A percentile compares a stretch with the other conserved stretches of the same genome.
Evolutionary conservation across 768 basidiomycete species (phyloP).

Genomic region (Boletus rubroflammeus): DNA sequence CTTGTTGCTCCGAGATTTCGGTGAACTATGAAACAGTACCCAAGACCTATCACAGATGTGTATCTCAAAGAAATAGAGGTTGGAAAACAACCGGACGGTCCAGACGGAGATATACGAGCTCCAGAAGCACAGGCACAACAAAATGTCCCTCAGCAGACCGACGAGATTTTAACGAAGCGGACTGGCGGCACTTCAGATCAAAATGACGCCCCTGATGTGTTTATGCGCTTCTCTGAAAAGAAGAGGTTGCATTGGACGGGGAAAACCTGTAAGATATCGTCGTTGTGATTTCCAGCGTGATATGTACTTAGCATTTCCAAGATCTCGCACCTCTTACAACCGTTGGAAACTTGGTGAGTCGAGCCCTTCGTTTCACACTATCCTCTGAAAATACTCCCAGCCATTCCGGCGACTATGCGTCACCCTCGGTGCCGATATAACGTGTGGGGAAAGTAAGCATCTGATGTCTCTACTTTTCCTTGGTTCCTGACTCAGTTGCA

Average conservation of each 20-base stretch:
- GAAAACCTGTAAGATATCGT: conserved; percentile 65
- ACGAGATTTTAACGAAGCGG: conserved; percentile 29
- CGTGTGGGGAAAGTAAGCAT: conserved; percentile 82
- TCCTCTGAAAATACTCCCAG: conserved; percentile 34
- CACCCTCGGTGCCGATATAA: conserved; percentile 86
- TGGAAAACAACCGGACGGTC: conserved; percentile 18
- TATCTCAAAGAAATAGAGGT: conserved; percentile 55
- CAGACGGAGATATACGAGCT: not conserved
- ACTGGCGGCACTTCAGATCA: conserved; percentile 37
- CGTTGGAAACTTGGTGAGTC: conserved; percentile 81
- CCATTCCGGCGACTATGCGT: conserved; percentile 92
- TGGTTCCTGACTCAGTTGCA: not conserved
- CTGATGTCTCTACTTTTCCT: not conserved
- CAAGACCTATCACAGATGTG: conserved; percentile 55
- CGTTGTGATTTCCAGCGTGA: not conserved
- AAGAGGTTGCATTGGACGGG: conserved; percentile 81
- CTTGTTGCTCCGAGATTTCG: not conserved
- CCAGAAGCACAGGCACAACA: conserved; percentile 17
- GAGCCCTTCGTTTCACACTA: not conserved
- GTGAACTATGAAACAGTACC: conserved; percentile 45
- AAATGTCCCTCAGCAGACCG: not conserved
- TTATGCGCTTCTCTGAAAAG: conserved; percentile 75
- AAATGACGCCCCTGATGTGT: conserved; percentile 64
- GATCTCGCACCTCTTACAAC: conserved; percentile 86
- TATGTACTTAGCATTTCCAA: conserved; percentile 33